Conservation (phyloP, 805 yeast genomes). For the Wickerhamiella bombiphila region DNA sequence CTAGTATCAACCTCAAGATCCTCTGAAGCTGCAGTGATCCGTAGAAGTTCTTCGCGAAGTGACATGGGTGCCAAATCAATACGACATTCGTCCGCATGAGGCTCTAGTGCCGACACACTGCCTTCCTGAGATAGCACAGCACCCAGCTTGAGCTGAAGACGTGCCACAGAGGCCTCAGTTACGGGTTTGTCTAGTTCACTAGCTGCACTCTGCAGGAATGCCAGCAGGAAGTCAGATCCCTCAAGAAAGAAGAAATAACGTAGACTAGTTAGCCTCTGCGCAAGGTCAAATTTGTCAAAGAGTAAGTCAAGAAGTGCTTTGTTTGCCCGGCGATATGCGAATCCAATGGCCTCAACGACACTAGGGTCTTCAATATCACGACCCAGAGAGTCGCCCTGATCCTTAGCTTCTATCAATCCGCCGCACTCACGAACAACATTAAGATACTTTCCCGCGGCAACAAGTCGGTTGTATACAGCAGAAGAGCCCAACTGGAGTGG, state of each 20-base stretch:
- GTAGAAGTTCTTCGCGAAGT: constrained; percentile 24
- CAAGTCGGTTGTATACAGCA: constrained; percentile 45
- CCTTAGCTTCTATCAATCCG: too few relatives aligned
- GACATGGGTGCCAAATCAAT: constrained; percentile 22
- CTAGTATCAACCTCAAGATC: constrained; percentile 6
- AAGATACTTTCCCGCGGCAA: constrained; percentile 73
- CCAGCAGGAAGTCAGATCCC: constrained; percentile 35
- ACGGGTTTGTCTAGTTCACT: constrained; percentile 37
- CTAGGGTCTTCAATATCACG: constrained; percentile 27
- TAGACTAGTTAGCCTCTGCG: constrained; percentile 32
- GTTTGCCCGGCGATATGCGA: constrained; percentile 58
- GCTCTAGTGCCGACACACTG: constrained; percentile 17
- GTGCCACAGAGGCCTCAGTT: constrained; percentile 18
- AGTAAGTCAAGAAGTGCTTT: constrained; percentile 40
- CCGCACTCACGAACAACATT: constrained; percentile 58
- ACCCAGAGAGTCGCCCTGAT: constrained; percentile 3
- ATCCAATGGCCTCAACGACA: constrained; percentile 40
- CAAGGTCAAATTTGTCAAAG: constrained; percentile 44
- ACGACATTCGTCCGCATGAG: constrained; percentile 23
- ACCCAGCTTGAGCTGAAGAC: constrained; percentile 27
- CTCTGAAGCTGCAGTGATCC: too few relatives aligned
- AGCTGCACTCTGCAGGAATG: constrained; percentile 37
- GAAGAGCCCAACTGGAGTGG: constrained; percentile 45
- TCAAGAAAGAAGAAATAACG: constrained; percentile 45
- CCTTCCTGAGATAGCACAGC: constrained; percentile 28